phyloP scores from a whole-genome alignment of 1,284 basidiomycete species.

The Tetrapyrgos nigripes region DNA sequence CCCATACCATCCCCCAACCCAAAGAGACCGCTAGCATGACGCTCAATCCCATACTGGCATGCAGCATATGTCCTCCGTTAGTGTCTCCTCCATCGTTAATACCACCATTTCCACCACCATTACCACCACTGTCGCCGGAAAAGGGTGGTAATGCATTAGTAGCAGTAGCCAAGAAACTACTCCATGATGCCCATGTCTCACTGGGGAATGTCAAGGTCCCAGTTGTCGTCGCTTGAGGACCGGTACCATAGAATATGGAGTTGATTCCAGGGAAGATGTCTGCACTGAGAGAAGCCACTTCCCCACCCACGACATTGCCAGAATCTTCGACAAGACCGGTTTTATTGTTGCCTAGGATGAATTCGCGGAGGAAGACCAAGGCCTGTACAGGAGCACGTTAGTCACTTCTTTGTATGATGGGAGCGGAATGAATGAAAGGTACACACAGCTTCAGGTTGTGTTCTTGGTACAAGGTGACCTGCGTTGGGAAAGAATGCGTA shows the following conservation, averaged over 20 bases:
- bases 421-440: not conserved
- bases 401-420: not conserved
- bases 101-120: not conserved
- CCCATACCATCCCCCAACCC: not conserved
- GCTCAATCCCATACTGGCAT: not conserved
- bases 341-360: conserved; percentile 32
- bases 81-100: not conserved
- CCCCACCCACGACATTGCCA: conserved; percentile 13
- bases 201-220: conserved; percentile 16
- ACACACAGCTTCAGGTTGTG: conserved; percentile 13
- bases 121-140: not conserved
- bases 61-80: not conserved
- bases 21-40: not conserved
- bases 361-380: conserved; percentile 32
- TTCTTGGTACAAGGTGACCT: conserved; percentile 39
- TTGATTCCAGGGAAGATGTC: conserved; percentile 15
- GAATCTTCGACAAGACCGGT: conserved; percentile 26
- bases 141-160: not conserved
- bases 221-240: conserved; percentile 6
- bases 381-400: conserved; percentile 20
- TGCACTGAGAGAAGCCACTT: conserved; percentile 13
- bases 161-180: conserved; percentile 19
- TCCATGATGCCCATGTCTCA: conserved; percentile 19
- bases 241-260: conserved; percentile 19
- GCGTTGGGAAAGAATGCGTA: conserved; percentile 48